These are phyloP conservation scores for Haplosporangium gracile DNA, from an alignment of 192 early-diverging fungal genomes.

Conservation along the genomic window DNA sequence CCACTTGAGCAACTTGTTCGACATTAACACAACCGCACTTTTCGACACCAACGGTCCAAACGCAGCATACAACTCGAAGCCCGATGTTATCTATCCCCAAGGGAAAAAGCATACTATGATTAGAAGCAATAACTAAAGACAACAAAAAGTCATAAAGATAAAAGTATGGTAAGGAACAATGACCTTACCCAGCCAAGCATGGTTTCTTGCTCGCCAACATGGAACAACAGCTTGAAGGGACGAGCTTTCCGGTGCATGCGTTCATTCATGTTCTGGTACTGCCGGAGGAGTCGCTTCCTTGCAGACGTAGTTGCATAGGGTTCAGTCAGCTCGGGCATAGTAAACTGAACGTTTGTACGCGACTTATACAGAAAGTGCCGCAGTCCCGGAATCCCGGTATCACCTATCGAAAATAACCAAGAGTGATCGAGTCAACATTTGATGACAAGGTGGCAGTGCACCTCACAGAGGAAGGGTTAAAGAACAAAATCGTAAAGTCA, in stretches of 20 bases:
- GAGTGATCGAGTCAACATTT: neutral
- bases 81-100: slow-evolving; percentile 62
- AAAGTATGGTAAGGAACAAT: neutral
- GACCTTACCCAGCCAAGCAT: slow-evolving; percentile 74
- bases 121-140: neutral
- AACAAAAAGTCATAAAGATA: neutral
- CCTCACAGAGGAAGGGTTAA: neutral
- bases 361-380: slow-evolving; percentile 84
- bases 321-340: slow-evolving; percentile 68
- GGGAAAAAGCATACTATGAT: neutral
- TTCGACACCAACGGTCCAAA: slow-evolving; percentile 74
- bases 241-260: slow-evolving; percentile 66
- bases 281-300: slow-evolving; percentile 61
- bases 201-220: slow-evolving; percentile 63
- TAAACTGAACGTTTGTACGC: slow-evolving; percentile 73
- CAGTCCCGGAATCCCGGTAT: slow-evolving; percentile 72
- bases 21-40: slow-evolving; percentile 70
- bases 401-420: slow-evolving; percentile 46
- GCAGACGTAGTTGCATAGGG: slow-evolving; percentile 70
- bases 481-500: no score
- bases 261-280: slow-evolving; percentile 61
- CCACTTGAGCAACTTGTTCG: slow-evolving; percentile 82
- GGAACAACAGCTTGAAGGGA: slow-evolving; percentile 68
- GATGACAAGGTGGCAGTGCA: neutral
- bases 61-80: slow-evolving; percentile 81